Evolutionary conservation across 1,284 basidiomycete genomes (phyloP).

Genomic region (Tetrapyrgos nigripes): DNA sequence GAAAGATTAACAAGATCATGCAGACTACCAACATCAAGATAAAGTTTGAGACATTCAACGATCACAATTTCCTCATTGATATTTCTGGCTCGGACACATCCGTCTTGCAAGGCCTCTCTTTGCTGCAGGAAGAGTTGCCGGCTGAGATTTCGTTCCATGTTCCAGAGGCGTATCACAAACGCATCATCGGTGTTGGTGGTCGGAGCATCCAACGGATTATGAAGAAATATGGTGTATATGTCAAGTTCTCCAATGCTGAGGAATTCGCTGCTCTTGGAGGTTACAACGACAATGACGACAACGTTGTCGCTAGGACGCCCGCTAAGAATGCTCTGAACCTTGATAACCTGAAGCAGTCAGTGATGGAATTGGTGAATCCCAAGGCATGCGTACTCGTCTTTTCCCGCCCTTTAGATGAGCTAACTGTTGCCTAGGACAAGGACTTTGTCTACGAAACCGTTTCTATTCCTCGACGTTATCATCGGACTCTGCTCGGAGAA

Average conservation of each 20-base stretch:
- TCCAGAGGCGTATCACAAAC: slow-evolving; percentile 98
- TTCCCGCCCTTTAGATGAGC: slow-evolving; percentile 11
- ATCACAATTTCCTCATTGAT: slow-evolving; percentile 99
- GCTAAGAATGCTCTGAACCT: slow-evolving; percentile 97
- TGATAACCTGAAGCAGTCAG: slow-evolving; percentile 94
- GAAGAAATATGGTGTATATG: slow-evolving; percentile 99
- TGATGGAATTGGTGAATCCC: slow-evolving; percentile 97
- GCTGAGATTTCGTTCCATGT: slow-evolving; percentile 99
- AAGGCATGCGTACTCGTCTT: slow-evolving; percentile 63
- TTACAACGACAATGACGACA: slow-evolving; percentile 98
- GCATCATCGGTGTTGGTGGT: slow-evolving; percentile 98
- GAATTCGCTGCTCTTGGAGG: slow-evolving; percentile 96
- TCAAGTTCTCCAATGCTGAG: slow-evolving; percentile 99
- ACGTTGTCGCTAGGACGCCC: slow-evolving; percentile 96
- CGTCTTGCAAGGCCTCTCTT: slow-evolving; percentile 86
- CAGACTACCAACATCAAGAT: slow-evolving; percentile 96
- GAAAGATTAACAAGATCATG: slow-evolving; percentile 99
- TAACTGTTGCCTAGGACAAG: slow-evolving; percentile 72
- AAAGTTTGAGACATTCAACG: slow-evolving; percentile 99
- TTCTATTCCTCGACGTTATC: slow-evolving; percentile 92
- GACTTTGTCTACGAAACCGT: slow-evolving; percentile 96
- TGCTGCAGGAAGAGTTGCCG: slow-evolving; percentile 95
- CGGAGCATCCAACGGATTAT: slow-evolving; percentile 99
- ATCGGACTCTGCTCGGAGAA: slow-evolving; percentile 93
- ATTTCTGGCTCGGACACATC: slow-evolving; percentile 84